These are phyloP conservation scores for Pulicaria dysenterica DNA, from an alignment of 129 eudicot species.

Conservation along the genomic window DNA sequence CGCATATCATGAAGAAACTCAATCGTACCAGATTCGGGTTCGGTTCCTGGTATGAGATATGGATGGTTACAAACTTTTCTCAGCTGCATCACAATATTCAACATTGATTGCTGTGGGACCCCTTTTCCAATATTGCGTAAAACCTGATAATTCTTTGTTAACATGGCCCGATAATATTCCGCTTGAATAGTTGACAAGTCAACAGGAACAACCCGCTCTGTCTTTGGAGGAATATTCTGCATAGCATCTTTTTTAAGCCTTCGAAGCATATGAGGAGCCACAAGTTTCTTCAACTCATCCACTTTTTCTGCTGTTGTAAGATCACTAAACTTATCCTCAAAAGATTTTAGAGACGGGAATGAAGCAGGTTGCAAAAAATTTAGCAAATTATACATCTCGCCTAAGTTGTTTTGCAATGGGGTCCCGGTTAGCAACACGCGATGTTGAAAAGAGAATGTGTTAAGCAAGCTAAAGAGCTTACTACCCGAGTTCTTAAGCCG, in stretches of 20 bases:
- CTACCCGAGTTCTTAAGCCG: slow-evolving; percentile 82
- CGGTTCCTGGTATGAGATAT: slow-evolving; percentile 94
- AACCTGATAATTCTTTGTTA: slow-evolving; percentile 89
- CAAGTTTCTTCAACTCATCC: slow-evolving; percentile 90
- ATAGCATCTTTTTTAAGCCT: slow-evolving; percentile 92
- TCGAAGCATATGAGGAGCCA: slow-evolving; percentile 97
- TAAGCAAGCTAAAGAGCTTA: slow-evolving; percentile 89
- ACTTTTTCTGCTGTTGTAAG: slow-evolving; percentile 88
- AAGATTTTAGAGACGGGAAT: slow-evolving; percentile 83
- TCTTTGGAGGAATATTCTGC: slow-evolving; percentile 96
- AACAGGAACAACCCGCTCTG: slow-evolving; percentile 92
- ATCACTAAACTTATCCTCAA: slow-evolving; percentile 90
- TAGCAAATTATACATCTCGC: slow-evolving; percentile 92
- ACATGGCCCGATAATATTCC: slow-evolving; percentile 94
- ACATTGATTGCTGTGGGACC: slow-evolving; percentile 83
- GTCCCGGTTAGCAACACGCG: slow-evolving; percentile 93
- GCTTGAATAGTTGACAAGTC: slow-evolving; percentile 95
- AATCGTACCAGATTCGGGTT: slow-evolving; percentile 78
- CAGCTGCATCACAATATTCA: slow-evolving; percentile 92
- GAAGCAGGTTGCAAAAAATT: slow-evolving; percentile 87
- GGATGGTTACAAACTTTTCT: slow-evolving; percentile 98
- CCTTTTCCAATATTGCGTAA: slow-evolving; percentile 87
- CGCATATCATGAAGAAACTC: slow-evolving; percentile 98
- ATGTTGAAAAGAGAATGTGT: slow-evolving; percentile 81
- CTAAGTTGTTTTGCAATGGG: slow-evolving; percentile 91